These are phyloP conservation scores for Ophiostoma tasmaniense DNA, from an alignment of 2,329 filamentous ascomycete genomes.

Conservation along the genomic window DNA sequence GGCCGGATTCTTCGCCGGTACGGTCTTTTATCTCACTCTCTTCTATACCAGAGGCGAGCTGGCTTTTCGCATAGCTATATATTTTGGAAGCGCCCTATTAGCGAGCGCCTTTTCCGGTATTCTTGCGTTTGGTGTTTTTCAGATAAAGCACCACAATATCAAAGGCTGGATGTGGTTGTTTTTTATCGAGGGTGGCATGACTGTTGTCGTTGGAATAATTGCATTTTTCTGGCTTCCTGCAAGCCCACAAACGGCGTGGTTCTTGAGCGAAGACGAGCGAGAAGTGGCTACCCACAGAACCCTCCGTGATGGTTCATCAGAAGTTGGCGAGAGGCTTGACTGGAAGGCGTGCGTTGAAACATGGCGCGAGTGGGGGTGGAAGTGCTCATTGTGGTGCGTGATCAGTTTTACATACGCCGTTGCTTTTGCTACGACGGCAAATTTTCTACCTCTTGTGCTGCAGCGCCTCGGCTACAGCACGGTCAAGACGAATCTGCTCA, in stretches of 20 bases:
- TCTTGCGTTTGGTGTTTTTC: slow-evolving; percentile 45
- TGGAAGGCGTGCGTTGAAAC: slow-evolving; percentile 7
- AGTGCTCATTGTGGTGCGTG: slow-evolving; percentile 17
- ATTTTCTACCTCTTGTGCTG: slow-evolving; percentile 20
- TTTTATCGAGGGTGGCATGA: slow-evolving; percentile 21
- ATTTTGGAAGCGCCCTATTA: slow-evolving; percentile 29
- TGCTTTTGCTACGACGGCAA: slow-evolving; percentile 18
- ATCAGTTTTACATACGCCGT: slow-evolving; percentile 18
- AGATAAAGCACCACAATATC: slow-evolving; percentile 28
- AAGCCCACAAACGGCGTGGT: slow-evolving; percentile 18
- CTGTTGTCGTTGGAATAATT: slow-evolving; percentile 19
- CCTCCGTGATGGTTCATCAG: slow-evolving; percentile 18
- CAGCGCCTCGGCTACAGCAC: slow-evolving; percentile 19
- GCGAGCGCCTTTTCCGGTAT: slow-evolving; percentile 50
- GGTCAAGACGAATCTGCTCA: slow-evolving; percentile 21
- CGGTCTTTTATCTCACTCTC: slow-evolving; percentile 48
- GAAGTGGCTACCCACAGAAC: slow-evolving; percentile 18
- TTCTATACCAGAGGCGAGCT: slow-evolving; percentile 66
- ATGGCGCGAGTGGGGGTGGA: slow-evolving; percentile 1
- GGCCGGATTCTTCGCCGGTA: slow-evolving; percentile 60
- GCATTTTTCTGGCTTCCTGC: slow-evolving; percentile 21
- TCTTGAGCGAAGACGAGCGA: slow-evolving; percentile 18
- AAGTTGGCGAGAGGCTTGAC: slow-evolving; percentile 17
- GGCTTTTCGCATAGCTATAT: slow-evolving; percentile 59
- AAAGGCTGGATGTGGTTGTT: slow-evolving; percentile 20